Conservation (phyloP, 2,329 filamentous ascomycete genomes). For the Sarocladium strictum region DNA sequence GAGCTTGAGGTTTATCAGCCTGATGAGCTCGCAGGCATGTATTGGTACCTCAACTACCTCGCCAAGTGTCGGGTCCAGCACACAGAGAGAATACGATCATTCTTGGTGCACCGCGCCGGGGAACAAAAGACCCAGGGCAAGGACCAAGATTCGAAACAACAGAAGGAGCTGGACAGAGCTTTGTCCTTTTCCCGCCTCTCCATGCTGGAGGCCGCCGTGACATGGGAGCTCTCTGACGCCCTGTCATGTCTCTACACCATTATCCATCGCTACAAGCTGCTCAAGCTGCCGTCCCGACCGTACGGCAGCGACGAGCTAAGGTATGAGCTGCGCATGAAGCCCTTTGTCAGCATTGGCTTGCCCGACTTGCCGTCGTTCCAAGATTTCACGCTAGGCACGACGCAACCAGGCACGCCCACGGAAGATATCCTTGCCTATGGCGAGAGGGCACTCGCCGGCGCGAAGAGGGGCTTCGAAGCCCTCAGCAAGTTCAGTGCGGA, state of each 20-base stretch:
- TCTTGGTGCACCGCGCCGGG: slow-evolving; percentile 42
- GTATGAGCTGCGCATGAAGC: slow-evolving; percentile 82
- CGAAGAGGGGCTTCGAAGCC: slow-evolving; percentile 51
- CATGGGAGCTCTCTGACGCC: slow-evolving; percentile 48
- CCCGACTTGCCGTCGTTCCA: slow-evolving; percentile 62
- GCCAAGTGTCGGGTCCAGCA: slow-evolving; percentile 63
- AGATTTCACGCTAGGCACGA: slow-evolving; percentile 45
- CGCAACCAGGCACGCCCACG: slow-evolving; percentile 32
- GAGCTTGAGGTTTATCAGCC: slow-evolving; percentile 85
- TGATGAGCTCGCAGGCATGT: slow-evolving; percentile 83
- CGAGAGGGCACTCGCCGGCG: slow-evolving; percentile 37
- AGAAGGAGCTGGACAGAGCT: slow-evolving; percentile 41
- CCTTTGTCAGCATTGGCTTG: slow-evolving; percentile 64
- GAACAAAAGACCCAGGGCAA: slow-evolving; percentile 16
- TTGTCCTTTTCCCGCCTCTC: slow-evolving; percentile 52
- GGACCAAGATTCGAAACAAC: slow-evolving; percentile 21
- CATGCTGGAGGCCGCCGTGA: slow-evolving; percentile 60
- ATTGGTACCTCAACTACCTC: slow-evolving; percentile 79
- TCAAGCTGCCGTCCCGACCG: slow-evolving; percentile 48
- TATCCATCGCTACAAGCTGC: slow-evolving; percentile 50
- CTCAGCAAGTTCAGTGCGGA: slow-evolving; percentile 44
- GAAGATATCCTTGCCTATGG: slow-evolving; percentile 38
- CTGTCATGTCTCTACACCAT: slow-evolving; percentile 59
- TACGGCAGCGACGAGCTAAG: slow-evolving; percentile 64
- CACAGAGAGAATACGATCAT: slow-evolving; percentile 65